Conservation (phyloP, 1,284 basidiomycete genomes). For the Quambalaria eucalypti region DNA sequence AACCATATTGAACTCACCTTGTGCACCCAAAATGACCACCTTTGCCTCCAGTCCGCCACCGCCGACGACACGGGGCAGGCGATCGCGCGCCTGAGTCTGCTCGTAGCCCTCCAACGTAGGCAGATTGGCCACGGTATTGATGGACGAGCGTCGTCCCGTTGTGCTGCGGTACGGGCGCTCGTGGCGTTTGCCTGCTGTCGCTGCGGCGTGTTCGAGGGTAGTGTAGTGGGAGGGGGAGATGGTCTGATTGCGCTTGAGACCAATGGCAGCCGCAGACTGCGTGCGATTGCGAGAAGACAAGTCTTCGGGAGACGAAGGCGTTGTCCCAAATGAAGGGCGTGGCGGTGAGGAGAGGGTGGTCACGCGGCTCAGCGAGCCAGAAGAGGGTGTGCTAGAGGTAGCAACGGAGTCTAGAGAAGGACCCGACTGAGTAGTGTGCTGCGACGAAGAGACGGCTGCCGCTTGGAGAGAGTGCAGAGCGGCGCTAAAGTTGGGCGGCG, state of each 20-base stretch:
- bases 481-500: not conserved
- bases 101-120: not conserved
- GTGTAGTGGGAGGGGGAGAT: not conserved
- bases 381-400: not conserved
- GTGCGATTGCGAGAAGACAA: not conserved
- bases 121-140: not conserved
- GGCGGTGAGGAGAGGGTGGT: not conserved
- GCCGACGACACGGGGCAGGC: not conserved
- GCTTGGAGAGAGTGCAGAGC: not conserved
- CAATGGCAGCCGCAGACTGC: not conserved
- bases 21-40: constrained; percentile 92
- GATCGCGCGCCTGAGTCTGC: not conserved
- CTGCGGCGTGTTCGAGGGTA: not conserved
- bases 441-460: not conserved
- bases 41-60: constrained; percentile 71
- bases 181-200: not conserved
- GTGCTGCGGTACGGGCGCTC: not conserved
- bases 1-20: no score
- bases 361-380: not conserved
- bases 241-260: not conserved
- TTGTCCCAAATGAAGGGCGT: not conserved
- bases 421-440: not conserved
- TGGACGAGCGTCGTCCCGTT: not conserved
- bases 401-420: not conserved
- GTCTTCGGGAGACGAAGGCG: not conserved